phyloP scores from a whole-genome alignment of 306 rosid species.

The Vigna hirtella region DNA sequence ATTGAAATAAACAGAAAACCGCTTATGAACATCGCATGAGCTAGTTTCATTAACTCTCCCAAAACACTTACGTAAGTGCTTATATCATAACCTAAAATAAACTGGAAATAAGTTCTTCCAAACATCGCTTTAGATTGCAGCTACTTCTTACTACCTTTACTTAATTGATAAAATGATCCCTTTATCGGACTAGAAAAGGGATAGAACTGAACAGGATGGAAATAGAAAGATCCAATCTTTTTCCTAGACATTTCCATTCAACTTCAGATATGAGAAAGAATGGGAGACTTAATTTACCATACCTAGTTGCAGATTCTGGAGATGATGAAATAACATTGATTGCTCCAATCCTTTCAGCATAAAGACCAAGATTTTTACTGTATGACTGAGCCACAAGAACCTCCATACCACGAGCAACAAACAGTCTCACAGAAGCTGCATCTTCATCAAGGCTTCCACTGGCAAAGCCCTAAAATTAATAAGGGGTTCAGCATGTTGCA shows the following conservation, averaged over 20 bases:
- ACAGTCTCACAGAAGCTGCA: conserved; percentile 89
- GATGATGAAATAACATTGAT: conserved; percentile 85
- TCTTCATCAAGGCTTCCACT: conserved; percentile 97
- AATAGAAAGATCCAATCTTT: conserved; percentile 20
- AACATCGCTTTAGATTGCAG: conserved; percentile 28
- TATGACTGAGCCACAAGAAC: conserved; percentile 94
- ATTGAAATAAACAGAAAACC: not conserved
- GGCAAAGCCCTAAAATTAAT: conserved; percentile 84
- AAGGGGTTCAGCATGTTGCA: conserved; percentile 23
- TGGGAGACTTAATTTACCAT: conserved; percentile 16
- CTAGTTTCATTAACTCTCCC: not conserved
- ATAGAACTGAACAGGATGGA: conserved; percentile 16
- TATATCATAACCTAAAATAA: not conserved
- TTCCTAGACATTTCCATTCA: conserved; percentile 30
- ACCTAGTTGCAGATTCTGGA: conserved; percentile 90
- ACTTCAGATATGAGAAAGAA: conserved; percentile 40
- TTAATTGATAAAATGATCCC: conserved; percentile 18
- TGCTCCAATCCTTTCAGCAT: conserved; percentile 98
- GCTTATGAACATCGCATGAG: not conserved
- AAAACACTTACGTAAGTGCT: not conserved
- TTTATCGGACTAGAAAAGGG: not conserved
- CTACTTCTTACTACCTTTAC: not conserved
- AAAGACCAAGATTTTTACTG: conserved; percentile 97
- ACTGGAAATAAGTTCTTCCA: not conserved
- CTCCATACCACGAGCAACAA: conserved; percentile 91